These are phyloP conservation scores for Naganishia antarctica DNA, from an alignment of 768 basidiomycete species.

Conservation along the genomic window DNA sequence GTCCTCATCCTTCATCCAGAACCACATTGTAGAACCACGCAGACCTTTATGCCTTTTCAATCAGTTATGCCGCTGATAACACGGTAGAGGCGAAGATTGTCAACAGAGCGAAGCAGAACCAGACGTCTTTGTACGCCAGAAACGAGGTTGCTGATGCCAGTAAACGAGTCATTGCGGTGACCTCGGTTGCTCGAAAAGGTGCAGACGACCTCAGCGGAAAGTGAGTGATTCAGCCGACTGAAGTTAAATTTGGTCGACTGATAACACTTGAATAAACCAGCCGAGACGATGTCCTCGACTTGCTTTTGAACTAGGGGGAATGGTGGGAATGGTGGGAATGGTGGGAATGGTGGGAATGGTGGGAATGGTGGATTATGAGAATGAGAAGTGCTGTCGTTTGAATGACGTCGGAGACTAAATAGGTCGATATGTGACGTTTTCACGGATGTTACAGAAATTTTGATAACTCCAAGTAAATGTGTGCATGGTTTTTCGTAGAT, in stretches of 20 bases:
- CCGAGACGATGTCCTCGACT: constrained; percentile 14
- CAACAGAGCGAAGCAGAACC: constrained; percentile 7
- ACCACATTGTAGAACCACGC: too few species aligned
- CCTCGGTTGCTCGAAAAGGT: constrained; percentile 16
- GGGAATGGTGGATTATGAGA: too few species aligned
- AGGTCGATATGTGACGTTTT: too few species aligned
- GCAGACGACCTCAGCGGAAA: constrained; percentile 21
- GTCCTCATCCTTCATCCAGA: background rate
- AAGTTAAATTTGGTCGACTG: too few species aligned
- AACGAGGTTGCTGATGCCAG: background rate
- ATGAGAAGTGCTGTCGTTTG: too few species aligned
- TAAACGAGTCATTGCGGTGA: background rate
- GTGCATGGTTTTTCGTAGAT: too few species aligned
- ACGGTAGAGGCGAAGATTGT: constrained; percentile 29
- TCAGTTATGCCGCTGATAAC: constrained; percentile 7
- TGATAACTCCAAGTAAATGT: too few species aligned
- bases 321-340: too few species aligned
- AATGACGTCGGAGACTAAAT: too few species aligned
- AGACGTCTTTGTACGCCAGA: constrained; percentile 21
- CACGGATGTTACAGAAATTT: too few species aligned
- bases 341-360: too few species aligned
- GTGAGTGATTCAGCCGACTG: background rate
- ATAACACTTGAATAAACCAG: background rate
- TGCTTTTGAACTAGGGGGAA: background rate
- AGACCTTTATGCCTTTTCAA: too few species aligned